phyloP scores from a whole-genome alignment of 2,329 filamentous ascomycete genomes.

The Fusarium sarcochroum region DNA sequence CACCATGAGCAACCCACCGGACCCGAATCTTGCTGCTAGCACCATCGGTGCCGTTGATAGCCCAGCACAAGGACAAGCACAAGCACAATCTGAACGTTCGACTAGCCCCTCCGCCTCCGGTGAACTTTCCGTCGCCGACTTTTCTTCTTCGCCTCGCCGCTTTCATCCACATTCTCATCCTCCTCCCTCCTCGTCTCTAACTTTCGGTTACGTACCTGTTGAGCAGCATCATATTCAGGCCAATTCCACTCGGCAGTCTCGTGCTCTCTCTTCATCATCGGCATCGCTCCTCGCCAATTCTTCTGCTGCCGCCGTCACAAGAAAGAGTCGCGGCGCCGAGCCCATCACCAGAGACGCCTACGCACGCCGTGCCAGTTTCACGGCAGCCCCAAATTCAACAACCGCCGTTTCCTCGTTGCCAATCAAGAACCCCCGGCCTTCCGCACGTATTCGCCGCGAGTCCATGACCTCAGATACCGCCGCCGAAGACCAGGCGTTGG shows the following conservation, averaged over 20 bases:
- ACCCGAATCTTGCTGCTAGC: conserved; percentile 45
- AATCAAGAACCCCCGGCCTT: conserved; percentile 59
- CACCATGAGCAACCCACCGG: conserved; percentile 43
- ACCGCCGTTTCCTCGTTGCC: conserved; percentile 21
- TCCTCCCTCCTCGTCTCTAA: conserved; percentile 29
- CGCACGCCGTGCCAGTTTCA: conserved; percentile 73
- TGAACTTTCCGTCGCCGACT: conserved; percentile 47
- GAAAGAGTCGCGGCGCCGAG: conserved; percentile 72
- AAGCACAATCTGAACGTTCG: conserved; percentile 9
- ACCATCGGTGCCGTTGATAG: conserved; percentile 43
- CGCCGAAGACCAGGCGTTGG: conserved; percentile 55
- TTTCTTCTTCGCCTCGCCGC: conserved; percentile 44
- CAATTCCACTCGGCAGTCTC: conserved; percentile 35
- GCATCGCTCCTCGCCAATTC: conserved; percentile 58
- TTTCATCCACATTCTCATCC: conserved; percentile 34
- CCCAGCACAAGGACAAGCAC: conserved; percentile 36
- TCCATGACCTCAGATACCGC: conserved; percentile 59
- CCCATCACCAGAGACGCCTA: conserved; percentile 70
- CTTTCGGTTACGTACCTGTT: conserved; percentile 31
- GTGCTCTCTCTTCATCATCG: conserved; percentile 45
- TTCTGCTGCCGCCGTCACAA: conserved; percentile 60
- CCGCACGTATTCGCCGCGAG: conserved; percentile 59
- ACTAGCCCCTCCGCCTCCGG: conserved; percentile 49
- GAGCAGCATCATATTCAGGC: conserved; percentile 26
- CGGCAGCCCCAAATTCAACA: conserved; percentile 66